Percentiles rank a stretch among this genome's conserved stretches.
Conservation (phyloP, 805 yeast species). For the Komagataella phaffii region DNA sequence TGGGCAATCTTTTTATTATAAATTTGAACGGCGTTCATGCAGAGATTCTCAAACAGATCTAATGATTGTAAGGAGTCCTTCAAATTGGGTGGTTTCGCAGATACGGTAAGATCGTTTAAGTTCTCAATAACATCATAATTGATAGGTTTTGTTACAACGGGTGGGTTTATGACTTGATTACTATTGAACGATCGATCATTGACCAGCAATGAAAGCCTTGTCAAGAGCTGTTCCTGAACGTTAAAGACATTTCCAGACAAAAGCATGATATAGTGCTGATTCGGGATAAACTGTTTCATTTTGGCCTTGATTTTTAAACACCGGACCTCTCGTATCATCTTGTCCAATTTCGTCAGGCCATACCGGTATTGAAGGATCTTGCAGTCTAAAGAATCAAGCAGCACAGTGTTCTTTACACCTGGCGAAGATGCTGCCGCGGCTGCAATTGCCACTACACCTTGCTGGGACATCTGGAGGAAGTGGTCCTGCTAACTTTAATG, state of each 20-base stretch:
- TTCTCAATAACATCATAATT: constrained; percentile 21
- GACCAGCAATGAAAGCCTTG: constrained; percentile 22
- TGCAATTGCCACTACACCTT: constrained; percentile 13
- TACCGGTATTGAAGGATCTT: constrained; percentile 46
- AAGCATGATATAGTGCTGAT: constrained; percentile 20
- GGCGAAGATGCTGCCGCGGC: constrained; percentile 22
- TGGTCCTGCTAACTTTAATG: background rate
- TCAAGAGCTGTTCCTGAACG: constrained; percentile 22
- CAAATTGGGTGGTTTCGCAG: constrained; percentile 10
- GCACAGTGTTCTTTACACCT: constrained; percentile 16
- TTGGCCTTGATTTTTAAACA: constrained; percentile 13
- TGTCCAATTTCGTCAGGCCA: constrained; percentile 31
- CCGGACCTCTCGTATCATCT: constrained; percentile 20
- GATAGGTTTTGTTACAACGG: constrained; percentile 20
- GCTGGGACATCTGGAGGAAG: background rate
- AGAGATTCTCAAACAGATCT: constrained; percentile 12
- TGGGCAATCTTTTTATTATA: constrained; percentile 13
- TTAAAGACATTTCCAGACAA: constrained; percentile 27
- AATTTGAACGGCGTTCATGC: constrained; percentile 14
- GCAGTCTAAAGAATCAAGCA: constrained; percentile 37
- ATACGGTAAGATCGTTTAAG: constrained; percentile 11
- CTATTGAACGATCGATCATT: constrained; percentile 28
- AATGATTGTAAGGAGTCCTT: constrained; percentile 13
- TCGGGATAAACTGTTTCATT: constrained; percentile 13
- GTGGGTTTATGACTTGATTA: constrained; percentile 24